phyloP scores from a whole-genome alignment of 208 protist genomes.

The Leishmania amazonensis region DNA sequence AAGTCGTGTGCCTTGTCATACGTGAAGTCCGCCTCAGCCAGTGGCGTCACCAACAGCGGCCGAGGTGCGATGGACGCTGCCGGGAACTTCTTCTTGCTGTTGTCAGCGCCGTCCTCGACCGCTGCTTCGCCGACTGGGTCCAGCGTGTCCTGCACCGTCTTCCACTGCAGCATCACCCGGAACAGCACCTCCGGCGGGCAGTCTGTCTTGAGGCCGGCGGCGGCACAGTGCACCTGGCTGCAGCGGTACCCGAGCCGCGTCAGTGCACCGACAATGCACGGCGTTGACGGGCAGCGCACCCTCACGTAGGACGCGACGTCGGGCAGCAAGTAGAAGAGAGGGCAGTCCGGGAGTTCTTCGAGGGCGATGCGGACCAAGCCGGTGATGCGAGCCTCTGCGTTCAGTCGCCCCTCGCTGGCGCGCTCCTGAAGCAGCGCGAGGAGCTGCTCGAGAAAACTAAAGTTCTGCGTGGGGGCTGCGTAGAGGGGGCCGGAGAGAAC shows the following conservation, averaged over 20 bases:
- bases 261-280: constrained; percentile 75
- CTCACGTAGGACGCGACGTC: constrained; percentile 76
- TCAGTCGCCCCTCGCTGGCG: constrained; percentile 53
- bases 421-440: constrained; percentile 74
- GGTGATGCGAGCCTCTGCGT: constrained; percentile 67
- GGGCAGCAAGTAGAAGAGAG: constrained; percentile 85
- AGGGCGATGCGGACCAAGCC: constrained; percentile 80
- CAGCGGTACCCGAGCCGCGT: constrained; percentile 83
- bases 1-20: constrained; percentile 86
- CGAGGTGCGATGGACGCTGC: constrained; percentile 2
- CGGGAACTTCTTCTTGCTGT: constrained; percentile 10
- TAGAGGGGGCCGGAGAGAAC: constrained; percentile 95
- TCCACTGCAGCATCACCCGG: constrained; percentile 86
- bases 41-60: constrained; percentile 41
- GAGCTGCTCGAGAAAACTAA: constrained; percentile 71
- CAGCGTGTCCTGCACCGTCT: constrained; percentile 37
- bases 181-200: constrained; percentile 87
- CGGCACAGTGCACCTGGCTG: constrained; percentile 92
- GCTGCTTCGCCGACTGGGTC: constrained; percentile 10
- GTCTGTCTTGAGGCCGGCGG: constrained; percentile 92
- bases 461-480: constrained; percentile 88
- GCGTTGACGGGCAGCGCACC: constrained; percentile 79
- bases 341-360: constrained; percentile 89
- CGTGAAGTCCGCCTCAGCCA: constrained; percentile 63
- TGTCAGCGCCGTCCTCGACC: background rate